These are phyloP conservation scores for Phytomonas sp. DNA, from an alignment of 208 protist genomes.

Conservation along the genomic window DNA sequence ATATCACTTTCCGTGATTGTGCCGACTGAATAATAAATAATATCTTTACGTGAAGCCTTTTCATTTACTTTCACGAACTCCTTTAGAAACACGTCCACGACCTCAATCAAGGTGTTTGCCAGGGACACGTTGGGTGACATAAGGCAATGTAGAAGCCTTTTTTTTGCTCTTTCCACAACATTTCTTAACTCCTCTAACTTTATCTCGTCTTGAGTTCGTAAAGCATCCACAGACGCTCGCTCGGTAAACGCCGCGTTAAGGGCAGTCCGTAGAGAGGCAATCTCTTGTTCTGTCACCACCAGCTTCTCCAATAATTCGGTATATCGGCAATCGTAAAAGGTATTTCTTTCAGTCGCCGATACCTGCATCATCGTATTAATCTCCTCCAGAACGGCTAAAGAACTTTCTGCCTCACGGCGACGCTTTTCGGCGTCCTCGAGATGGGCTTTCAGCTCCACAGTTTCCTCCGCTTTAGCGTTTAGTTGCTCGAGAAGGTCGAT, in stretches of 20 bases:
- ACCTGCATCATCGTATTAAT: neutral
- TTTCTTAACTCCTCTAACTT: neutral
- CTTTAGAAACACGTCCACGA: neutral
- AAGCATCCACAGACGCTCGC: neutral
- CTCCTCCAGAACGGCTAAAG: neutral
- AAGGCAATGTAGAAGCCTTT: neutral
- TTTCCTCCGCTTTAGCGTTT: neutral
- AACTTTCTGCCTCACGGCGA: neutral
- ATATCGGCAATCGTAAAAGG: neutral
- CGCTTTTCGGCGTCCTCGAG: neutral
- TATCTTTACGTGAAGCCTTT: neutral
- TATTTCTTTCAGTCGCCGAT: neutral
- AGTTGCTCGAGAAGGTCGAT: neutral
- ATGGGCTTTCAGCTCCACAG: neutral
- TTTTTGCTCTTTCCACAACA: neutral
- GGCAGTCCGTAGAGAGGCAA: neutral
- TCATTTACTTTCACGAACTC: neutral
- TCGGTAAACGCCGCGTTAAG: neutral
- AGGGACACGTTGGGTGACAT: neutral
- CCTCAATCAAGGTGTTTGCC: neutral
- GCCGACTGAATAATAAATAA: neutral
- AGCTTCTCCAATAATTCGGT: neutral
- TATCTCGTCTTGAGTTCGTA: neutral
- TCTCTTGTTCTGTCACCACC: neutral
- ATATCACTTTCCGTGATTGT: neutral